Percentiles rank a stretch among this genome's conserved stretches.
Evolutionary conservation across 1,284 basidiomycete genomes (phyloP).

Genomic region (Ganoderma sinense): DNA sequence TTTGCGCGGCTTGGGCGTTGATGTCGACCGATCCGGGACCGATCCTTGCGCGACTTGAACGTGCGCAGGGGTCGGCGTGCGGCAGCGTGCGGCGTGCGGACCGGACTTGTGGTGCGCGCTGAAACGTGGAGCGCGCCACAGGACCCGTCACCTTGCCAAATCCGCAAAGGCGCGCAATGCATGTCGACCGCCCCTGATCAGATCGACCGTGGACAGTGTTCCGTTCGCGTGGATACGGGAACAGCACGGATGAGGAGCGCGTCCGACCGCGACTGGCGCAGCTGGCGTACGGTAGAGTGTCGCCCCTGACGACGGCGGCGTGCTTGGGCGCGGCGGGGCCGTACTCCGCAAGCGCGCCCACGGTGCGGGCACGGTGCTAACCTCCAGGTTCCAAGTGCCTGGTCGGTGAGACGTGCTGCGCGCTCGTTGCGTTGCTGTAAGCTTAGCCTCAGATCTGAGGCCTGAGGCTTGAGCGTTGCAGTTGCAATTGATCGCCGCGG

Average conservation of each 20-base stretch:
- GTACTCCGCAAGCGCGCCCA: background rate
- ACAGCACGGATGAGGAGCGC: background rate
- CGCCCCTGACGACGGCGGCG: background rate
- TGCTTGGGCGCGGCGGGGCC: background rate
- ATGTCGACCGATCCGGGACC: background rate
- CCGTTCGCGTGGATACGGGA: background rate
- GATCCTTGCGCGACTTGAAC: background rate
- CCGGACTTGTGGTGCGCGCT: background rate
- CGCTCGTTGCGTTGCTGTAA: background rate
- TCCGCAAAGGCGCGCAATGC: background rate
- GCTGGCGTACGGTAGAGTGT: background rate
- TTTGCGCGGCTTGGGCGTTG: no score
- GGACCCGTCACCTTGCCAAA: background rate
- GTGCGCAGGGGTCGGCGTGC: no score
- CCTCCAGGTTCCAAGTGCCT: background rate
- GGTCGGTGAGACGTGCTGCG: background rate
- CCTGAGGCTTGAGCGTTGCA: background rate
- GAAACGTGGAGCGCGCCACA: background rate
- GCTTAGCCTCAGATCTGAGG: background rate
- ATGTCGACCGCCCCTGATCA: no score
- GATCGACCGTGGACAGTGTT: background rate
- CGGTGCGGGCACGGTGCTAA: background rate
- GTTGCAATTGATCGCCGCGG: background rate
- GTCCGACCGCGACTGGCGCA: background rate
- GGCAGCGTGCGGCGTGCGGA: background rate